Evolutionary conservation across 495 filamentous ascomycete genomes (phyloP).

Genomic region (Trichoderma virens): DNA sequence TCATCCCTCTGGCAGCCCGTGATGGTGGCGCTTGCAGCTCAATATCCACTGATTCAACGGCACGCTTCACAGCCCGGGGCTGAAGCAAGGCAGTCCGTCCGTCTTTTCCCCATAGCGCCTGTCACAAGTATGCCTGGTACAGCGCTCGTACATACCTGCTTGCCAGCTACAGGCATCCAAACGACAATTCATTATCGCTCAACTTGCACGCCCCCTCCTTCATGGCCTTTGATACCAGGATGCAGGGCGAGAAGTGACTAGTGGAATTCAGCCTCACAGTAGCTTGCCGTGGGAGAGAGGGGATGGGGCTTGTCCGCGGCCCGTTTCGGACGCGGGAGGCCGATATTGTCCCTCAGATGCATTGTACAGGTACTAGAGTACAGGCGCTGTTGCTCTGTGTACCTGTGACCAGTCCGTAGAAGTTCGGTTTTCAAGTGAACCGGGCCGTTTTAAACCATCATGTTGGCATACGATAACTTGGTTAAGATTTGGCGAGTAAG

Average conservation of each 20-base stretch:
- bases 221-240: neutral
- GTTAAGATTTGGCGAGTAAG: too few species aligned
- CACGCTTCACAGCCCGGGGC: slow-evolving; percentile 5
- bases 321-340: neutral
- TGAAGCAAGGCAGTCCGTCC: neutral
- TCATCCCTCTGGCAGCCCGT: neutral
- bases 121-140: neutral
- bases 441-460: too few species aligned
- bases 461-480: too few species aligned
- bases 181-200: too few species aligned
- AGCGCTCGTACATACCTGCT: too few species aligned
- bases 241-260: neutral
- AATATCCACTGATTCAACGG: neutral
- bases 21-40: neutral
- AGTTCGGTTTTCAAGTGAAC: too few species aligned
- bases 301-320: neutral
- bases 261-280: slow-evolving; percentile 1
- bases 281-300: neutral
- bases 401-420: too few species aligned
- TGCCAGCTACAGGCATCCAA: too few species aligned
- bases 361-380: neutral
- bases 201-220: neutral
- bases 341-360: too few species aligned
- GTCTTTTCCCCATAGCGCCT: neutral
- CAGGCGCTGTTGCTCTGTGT: neutral